A percentile compares a stretch with the other conserved stretches of the same genome.
phyloP scores from a whole-genome alignment of 768 basidiomycete genomes.

The Hypsizygus marmoreus region DNA sequence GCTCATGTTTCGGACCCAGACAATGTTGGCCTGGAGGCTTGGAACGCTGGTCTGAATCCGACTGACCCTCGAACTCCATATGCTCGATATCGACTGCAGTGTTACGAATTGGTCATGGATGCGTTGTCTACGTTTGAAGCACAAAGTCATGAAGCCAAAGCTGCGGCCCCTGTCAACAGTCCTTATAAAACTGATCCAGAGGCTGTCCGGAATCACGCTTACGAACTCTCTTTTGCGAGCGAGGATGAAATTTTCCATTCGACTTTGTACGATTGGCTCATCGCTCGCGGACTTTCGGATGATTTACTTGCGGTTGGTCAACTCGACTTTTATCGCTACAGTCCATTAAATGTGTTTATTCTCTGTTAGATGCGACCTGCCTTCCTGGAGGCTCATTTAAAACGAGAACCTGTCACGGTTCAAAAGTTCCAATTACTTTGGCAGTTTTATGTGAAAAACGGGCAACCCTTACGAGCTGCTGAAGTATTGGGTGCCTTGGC shows the following conservation, averaged over 20 bases:
- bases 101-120: constrained; percentile 84
- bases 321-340: constrained; percentile 1
- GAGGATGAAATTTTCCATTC: constrained; percentile 95
- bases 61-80: constrained; percentile 61
- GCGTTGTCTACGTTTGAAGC: constrained; percentile 81
- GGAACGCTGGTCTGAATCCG: constrained; percentile 59
- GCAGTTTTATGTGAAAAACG: constrained; percentile 96
- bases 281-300: constrained; percentile 76
- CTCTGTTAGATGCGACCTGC: constrained; percentile 83
- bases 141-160: constrained; percentile 42
- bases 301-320: constrained; percentile 81
- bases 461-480: constrained; percentile 85
- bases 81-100: constrained; percentile 64
- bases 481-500: constrained; percentile 82
- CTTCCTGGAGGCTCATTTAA: constrained; percentile 87
- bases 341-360: constrained; percentile 10
- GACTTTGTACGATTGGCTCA: constrained; percentile 92
- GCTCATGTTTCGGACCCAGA: constrained; percentile 79
- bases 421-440: constrained; percentile 89
- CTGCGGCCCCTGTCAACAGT: constrained; percentile 19
- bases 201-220: constrained; percentile 79
- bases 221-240: constrained; percentile 80
- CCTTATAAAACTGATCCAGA: constrained; percentile 56
- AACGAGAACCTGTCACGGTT: constrained; percentile 75
- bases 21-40: constrained; percentile 74